Base-by-base conservation (phyloP, 1,139 yeast species). In the Lodderomyces metapsilosis region DNA sequence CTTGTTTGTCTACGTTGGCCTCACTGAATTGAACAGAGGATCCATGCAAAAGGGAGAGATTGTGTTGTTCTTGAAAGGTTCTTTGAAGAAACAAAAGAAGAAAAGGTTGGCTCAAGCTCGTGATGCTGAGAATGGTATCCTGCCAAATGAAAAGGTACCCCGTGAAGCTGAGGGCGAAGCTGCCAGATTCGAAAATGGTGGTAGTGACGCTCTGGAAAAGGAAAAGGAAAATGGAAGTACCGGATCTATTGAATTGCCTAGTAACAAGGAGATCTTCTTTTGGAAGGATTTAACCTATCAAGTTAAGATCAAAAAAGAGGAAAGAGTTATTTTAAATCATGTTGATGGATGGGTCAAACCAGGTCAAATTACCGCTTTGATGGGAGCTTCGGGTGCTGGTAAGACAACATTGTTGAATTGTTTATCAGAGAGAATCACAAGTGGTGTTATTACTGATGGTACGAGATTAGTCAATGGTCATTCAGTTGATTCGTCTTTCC, bases 11-110 rank as follows among this genome's bases (percentile, higher is more conserved):
- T 84, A 84, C 57, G 61, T 88, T 53, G 37, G 68, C 6, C 71
- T 82, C 47, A 77, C 82, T 46, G 92, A 84, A 64, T 65, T 66
- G 47, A 84, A 84, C 54, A 84, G 82, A 55, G 88, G 91, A 61
- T 81, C 88, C 21, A 80, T 82, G 68, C 89, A 88, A 61, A 85
- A 82, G 68, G 96, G 96, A 67, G 96, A 88, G 66, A 77, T 87
- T 43, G 71, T 84, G 43, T 75, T 87, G 37, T 88, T 81, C 42
- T 84, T 56, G 51, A 57, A 52, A 43, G 44, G 48, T 27, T 34
- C 47, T 17, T 33, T 41, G 21, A 82, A 82, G 58, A 58, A 60
- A 15, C 82, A 74, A 48, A 64, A 56, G 52, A 56, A 50, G 9
- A n/a, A 24, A 16, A 76, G 52, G 68, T 10, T 9, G 13, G 23